These are phyloP conservation scores for Aspergillus novoparasiticus DNA, from an alignment of 2,329 filamentous ascomycete species.

Conservation along the genomic window DNA sequence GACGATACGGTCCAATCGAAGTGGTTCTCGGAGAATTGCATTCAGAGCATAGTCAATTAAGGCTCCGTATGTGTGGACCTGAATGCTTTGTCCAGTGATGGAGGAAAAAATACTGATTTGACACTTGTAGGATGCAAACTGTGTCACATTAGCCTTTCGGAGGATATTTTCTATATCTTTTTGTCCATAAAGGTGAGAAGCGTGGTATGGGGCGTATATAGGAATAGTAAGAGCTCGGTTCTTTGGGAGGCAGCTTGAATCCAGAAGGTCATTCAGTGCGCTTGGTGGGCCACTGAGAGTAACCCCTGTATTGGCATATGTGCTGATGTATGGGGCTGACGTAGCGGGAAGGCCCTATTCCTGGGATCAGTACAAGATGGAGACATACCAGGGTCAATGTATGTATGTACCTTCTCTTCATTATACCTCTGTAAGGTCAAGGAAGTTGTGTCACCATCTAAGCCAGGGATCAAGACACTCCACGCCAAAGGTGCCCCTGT, in stretches of 20 bases:
- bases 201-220: slow-evolving; percentile 6
- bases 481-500: background rate
- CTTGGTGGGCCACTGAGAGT: slow-evolving; percentile 5
- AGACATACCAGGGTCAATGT: background rate
- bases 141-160: background rate
- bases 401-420: background rate
- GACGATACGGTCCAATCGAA: background rate
- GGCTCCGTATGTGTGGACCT: background rate
- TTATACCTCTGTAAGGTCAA: background rate
- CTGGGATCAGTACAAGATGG: background rate
- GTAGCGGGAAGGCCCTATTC: background rate
- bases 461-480: background rate
- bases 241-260: background rate
- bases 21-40: background rate
- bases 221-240: background rate
- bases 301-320: slow-evolving; percentile 1
- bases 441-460: background rate
- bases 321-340: slow-evolving; percentile 5
- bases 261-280: background rate
- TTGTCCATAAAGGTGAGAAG: slow-evolving; percentile 1
- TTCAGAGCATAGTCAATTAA: background rate
- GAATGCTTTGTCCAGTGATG: background rate
- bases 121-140: background rate
- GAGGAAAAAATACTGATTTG: background rate
- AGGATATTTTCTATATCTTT: background rate